These are phyloP conservation scores for Penicillium chermesinum DNA, from an alignment of 495 filamentous ascomycete species.

Conservation along the genomic window DNA sequence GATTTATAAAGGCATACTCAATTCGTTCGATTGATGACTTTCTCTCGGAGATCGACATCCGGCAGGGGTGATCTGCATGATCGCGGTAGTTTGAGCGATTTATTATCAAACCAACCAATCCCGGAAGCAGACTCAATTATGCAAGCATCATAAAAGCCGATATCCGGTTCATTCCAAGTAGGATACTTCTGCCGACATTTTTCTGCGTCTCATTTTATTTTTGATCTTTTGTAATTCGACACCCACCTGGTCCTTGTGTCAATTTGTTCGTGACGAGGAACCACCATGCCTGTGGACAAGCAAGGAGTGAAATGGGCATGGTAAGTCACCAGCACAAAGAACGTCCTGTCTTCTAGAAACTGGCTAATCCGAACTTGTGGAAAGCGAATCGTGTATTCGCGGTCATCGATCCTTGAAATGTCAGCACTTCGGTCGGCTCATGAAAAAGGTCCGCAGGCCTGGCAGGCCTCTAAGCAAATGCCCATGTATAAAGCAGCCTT, in stretches of 20 bases:
- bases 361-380: not conserved
- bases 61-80: not conserved
- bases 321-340: not conserved
- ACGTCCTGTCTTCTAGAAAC: too few relatives aligned
- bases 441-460: not conserved
- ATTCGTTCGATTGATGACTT: not conserved
- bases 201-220: too few relatives aligned
- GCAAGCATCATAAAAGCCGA: too few relatives aligned
- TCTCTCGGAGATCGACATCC: not conserved
- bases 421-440: not conserved
- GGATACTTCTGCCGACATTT: too few relatives aligned
- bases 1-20: too few relatives aligned
- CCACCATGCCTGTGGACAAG: not conserved
- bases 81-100: not conserved
- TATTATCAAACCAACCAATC: not conserved
- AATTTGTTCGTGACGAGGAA: too few relatives aligned
- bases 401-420: not conserved
- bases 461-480: not conserved
- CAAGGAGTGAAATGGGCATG: not conserved
- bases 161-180: too few relatives aligned
- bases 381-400: not conserved
- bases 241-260: too few relatives aligned
- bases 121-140: too few relatives aligned
- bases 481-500: not conserved
- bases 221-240: too few relatives aligned